A percentile compares a stretch with the other conserved stretches of the same genome.
Evolutionary conservation across 2,329 filamentous ascomycete genomes (phyloP).

Genomic region (Shiraia bambusicola): DNA sequence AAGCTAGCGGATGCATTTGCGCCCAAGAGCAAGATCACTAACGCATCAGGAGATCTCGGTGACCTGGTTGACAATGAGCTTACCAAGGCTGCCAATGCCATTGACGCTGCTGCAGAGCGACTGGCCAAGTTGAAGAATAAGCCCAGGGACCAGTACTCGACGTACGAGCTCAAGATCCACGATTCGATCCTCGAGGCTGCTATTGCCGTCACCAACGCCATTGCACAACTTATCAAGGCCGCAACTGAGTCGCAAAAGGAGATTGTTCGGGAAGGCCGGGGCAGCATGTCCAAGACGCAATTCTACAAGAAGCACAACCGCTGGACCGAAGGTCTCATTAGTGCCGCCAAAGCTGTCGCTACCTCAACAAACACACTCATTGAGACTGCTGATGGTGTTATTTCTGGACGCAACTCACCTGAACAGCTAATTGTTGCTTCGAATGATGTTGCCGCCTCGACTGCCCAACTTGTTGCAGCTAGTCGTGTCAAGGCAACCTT

Average conservation of each 20-base stretch:
- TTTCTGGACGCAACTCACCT: conserved; percentile 86
- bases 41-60: conserved; percentile 79
- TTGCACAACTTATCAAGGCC: conserved; percentile 91
- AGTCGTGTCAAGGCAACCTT: conserved; percentile 96
- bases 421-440: conserved; percentile 98
- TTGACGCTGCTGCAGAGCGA: conserved; percentile 85
- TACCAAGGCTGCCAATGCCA: conserved; percentile 90
- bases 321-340: conserved; percentile 97
- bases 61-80: conserved; percentile 92
- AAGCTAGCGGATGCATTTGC: conserved; percentile 92
- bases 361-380: conserved; percentile 93
- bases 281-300: conserved; percentile 81
- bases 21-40: conserved; percentile 80
- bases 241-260: conserved; percentile 92
- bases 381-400: conserved; percentile 94
- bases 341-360: conserved; percentile 93
- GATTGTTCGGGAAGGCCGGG: conserved; percentile 90
- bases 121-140: conserved; percentile 93
- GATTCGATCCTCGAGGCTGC: conserved; percentile 93
- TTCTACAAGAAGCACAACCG: conserved; percentile 99
- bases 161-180: conserved; percentile 94
- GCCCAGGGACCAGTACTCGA: conserved; percentile 91
- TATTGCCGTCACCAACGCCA: conserved; percentile 89
- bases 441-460: conserved; percentile 94
- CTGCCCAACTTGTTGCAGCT: conserved; percentile 92